These are phyloP conservation scores for Sistotremastrum niveocremeum DNA, from an alignment of 768 basidiomycete genomes.

Conservation along the genomic window DNA sequence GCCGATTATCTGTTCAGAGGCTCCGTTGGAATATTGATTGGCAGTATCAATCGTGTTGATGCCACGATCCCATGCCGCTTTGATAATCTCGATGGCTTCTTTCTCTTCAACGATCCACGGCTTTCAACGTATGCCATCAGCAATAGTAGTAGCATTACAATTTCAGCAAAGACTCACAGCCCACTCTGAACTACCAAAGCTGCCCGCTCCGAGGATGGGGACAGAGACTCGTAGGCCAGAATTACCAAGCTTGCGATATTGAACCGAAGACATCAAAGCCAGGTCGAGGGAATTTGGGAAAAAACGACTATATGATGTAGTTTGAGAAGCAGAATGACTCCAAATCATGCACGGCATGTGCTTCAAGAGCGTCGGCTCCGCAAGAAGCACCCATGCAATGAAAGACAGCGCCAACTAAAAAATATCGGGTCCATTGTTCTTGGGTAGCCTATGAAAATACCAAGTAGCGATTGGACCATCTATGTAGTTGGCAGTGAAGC, in stretches of 20 bases:
- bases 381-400: too few relatives aligned
- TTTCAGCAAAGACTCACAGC: conserved; percentile 8
- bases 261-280: background rate
- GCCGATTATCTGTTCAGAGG: conserved; percentile 2
- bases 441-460: too few relatives aligned
- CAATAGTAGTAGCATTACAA: background rate
- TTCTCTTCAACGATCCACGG: conserved; percentile 3
- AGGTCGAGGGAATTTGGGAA: too few relatives aligned
- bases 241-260: conserved; percentile 8
- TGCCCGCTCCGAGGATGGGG: conserved; percentile 11
- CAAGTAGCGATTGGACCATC: too few relatives aligned
- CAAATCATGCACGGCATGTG: too few relatives aligned
- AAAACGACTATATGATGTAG: too few relatives aligned
- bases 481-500: too few relatives aligned
- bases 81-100: conserved; percentile 4
- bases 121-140: background rate
- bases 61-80: conserved; percentile 8
- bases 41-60: conserved; percentile 4
- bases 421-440: too few relatives aligned
- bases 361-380: too few relatives aligned
- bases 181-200: conserved; percentile 17
- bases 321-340: too few relatives aligned
- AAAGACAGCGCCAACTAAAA: too few relatives aligned
- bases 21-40: conserved; percentile 1
- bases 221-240: conserved; percentile 10